Evolutionary conservation across 306 rosid genomes (phyloP).

Genomic region (Crataegus laevigata): DNA sequence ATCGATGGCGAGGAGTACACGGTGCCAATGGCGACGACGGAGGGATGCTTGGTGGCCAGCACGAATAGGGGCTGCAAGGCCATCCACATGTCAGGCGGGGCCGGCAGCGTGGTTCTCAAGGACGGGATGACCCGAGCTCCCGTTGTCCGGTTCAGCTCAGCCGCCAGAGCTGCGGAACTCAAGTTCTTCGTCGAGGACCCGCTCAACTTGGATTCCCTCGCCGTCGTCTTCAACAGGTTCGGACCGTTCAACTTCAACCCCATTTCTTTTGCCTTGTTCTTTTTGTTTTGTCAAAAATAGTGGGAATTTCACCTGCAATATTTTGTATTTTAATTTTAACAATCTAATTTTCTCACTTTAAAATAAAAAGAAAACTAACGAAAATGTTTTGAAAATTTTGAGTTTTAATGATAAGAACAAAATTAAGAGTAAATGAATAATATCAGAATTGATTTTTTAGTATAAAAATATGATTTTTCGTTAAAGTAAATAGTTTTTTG

Average conservation of each 20-base stretch:
- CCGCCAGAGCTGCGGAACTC: constrained; percentile 10
- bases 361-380: too few species aligned
- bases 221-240: constrained; percentile 17
- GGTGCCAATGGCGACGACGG: constrained; percentile 30
- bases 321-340: neutral
- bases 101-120: constrained; percentile 9
- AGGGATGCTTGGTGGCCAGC: constrained; percentile 27
- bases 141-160: constrained; percentile 15
- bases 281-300: neutral
- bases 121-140: constrained; percentile 30
- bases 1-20: constrained; percentile 15
- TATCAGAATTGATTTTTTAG: too few species aligned
- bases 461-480: too few species aligned
- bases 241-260: neutral
- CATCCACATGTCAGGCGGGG: constrained; percentile 16
- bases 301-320: neutral
- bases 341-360: neutral
- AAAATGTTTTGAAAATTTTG: too few species aligned
- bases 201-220: constrained; percentile 15
- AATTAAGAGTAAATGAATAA: too few species aligned
- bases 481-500: too few species aligned
- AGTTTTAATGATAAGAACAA: too few species aligned
- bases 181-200: constrained; percentile 28
- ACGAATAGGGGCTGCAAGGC: constrained; percentile 28
- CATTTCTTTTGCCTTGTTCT: neutral